Percentiles rank a stretch among this genome's conserved stretches.
phyloP scores from a whole-genome alignment of 2,329 filamentous ascomycete genomes.

The Penicillium brevicompactum region DNA sequence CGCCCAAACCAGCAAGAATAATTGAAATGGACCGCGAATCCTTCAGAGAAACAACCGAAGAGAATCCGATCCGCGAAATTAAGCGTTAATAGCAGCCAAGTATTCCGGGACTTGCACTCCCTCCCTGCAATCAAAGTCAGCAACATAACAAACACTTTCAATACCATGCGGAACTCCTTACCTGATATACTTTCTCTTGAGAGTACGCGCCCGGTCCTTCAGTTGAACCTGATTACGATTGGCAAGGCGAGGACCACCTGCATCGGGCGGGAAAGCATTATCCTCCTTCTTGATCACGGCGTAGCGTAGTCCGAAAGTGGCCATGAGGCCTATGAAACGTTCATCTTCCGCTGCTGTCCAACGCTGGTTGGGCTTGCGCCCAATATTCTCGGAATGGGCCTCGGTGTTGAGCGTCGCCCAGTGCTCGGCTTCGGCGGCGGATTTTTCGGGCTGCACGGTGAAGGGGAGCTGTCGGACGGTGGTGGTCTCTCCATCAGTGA shows the following conservation, averaged over 20 bases:
- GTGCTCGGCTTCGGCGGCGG: not conserved
- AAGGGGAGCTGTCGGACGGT: not conserved
- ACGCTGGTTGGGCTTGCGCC: constrained; percentile 1
- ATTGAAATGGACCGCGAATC: too few relatives aligned
- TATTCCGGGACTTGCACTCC: not conserved
- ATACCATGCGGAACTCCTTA: not conserved
- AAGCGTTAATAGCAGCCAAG: not conserved
- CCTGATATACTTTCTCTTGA: constrained; percentile 51
- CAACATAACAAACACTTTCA: not conserved
- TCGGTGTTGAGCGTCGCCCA: not conserved
- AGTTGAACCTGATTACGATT: constrained; percentile 55
- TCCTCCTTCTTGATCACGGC: constrained; percentile 46
- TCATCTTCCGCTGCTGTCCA: constrained; percentile 46
- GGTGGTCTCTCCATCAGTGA: not conserved
- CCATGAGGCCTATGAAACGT: constrained; percentile 54
- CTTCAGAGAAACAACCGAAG: not conserved
- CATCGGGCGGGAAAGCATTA: constrained; percentile 25
- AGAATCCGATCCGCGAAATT: not conserved
- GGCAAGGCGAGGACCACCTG: constrained; percentile 36
- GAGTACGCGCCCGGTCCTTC: constrained; percentile 58
- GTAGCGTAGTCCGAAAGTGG: constrained; percentile 49
- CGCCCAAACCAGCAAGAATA: too few relatives aligned
- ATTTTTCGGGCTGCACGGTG: not conserved
- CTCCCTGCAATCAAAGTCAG: not conserved
- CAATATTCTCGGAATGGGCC: not conserved